phyloP scores from a whole-genome alignment of 225 moss, liverwort and hornwort species.

The Straminergon stramineum region DNA sequence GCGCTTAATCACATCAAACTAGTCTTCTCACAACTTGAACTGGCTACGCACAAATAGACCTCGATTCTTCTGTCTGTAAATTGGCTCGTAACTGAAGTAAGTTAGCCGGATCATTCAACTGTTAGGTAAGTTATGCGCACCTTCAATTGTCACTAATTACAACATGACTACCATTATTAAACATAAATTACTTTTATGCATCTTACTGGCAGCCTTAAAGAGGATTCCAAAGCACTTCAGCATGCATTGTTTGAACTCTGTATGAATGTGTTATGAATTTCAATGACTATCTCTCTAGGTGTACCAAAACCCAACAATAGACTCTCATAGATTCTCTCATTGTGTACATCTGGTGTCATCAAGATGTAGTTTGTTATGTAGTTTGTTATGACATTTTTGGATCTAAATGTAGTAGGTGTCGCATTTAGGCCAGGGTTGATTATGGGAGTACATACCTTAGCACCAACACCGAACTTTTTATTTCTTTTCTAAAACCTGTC shows the following conservation, averaged over 20 bases:
- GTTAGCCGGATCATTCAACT: neutral
- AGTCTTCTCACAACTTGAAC: neutral
- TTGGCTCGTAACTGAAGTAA: neutral
- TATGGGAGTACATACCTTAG: neutral
- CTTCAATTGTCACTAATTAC: neutral
- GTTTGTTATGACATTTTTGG: neutral
- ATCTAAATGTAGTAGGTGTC: neutral
- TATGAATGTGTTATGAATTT: neutral
- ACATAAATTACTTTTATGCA: neutral
- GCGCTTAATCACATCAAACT: neutral
- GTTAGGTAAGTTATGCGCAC: neutral
- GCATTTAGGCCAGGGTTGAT: neutral
- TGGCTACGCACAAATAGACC: neutral
- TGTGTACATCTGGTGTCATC: neutral
- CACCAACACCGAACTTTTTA: neutral
- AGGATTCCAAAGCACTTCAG: neutral
- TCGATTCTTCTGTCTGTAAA: neutral
- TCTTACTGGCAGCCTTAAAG: neutral
- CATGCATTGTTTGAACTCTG: neutral
- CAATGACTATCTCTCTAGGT: neutral
- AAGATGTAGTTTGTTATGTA: neutral
- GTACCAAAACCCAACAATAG: neutral
- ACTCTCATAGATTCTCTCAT: neutral
- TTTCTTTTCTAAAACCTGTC: neutral
- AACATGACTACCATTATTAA: neutral